phyloP scores from a whole-genome alignment of 2,329 filamentous ascomycete species.

The Hypoxylon sp. region DNA sequence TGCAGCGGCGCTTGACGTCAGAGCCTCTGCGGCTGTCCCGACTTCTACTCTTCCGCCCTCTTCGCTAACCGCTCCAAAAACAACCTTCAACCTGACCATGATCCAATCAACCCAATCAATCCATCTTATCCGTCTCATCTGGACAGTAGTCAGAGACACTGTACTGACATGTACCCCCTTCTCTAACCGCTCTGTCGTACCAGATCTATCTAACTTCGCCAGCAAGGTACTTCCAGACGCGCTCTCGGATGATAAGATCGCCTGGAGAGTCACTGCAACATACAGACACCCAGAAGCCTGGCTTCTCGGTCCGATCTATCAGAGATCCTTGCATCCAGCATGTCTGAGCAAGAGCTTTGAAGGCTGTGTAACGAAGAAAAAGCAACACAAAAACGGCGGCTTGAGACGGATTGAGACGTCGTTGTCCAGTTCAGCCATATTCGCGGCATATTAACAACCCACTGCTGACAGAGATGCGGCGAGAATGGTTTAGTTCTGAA shows the following conservation, averaged over 20 bases:
- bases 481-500: constrained; percentile 10
- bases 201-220: constrained; percentile 26
- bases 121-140: constrained; percentile 12
- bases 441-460: constrained; percentile 16
- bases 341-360: constrained; percentile 15
- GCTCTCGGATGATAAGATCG: constrained; percentile 28
- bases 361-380: constrained; percentile 34
- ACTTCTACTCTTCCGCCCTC: constrained; percentile 31
- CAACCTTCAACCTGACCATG: background rate
- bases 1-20: constrained; percentile 43
- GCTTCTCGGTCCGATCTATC: constrained; percentile 46
- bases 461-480: constrained; percentile 18
- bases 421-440: constrained; percentile 22
- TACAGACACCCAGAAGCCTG: constrained; percentile 35
- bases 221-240: constrained; percentile 20
- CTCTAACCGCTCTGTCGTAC: constrained; percentile 36
- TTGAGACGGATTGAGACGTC: constrained; percentile 28
- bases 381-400: constrained; percentile 25
- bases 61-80: constrained; percentile 27
- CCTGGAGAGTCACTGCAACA: constrained; percentile 29
- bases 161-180: constrained; percentile 28
- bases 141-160: constrained; percentile 23
- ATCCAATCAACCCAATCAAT: constrained; percentile 24
- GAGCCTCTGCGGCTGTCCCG: constrained; percentile 39
- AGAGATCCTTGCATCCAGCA: constrained; percentile 38